These are phyloP conservation scores for Candida boidinii DNA, from an alignment of 805 yeast genomes.

Conservation along the genomic window DNA sequence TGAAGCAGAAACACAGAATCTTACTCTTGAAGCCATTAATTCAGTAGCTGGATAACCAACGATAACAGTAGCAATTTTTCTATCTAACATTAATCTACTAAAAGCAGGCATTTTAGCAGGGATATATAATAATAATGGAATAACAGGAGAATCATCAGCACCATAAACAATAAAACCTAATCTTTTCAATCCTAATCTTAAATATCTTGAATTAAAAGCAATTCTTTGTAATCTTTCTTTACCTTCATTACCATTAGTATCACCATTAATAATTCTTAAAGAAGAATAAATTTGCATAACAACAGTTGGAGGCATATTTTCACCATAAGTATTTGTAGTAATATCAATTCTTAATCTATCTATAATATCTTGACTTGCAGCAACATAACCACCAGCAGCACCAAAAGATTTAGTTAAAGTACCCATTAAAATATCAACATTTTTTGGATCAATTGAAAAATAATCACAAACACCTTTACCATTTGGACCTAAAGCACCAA, in stretches of 20 bases:
- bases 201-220: slow-evolving; percentile 91
- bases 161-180: slow-evolving; percentile 93
- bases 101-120: slow-evolving; percentile 95
- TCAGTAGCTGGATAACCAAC: slow-evolving; percentile 99
- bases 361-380: slow-evolving; percentile 62
- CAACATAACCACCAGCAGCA: slow-evolving; percentile 96
- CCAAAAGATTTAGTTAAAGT: slow-evolving; percentile 97
- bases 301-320: slow-evolving; percentile 86
- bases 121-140: slow-evolving; percentile 77
- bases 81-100: slow-evolving; percentile 69
- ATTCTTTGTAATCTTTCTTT: slow-evolving; percentile 82
- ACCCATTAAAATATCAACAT: slow-evolving; percentile 90
- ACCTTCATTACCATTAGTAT: slow-evolving; percentile 88
- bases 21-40: slow-evolving; percentile 76
- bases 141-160: slow-evolving; percentile 92
- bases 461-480: slow-evolving; percentile 96
- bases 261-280: slow-evolving; percentile 70
- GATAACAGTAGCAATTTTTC: slow-evolving; percentile 87
- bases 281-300: slow-evolving; percentile 81
- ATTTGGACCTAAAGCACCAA: slow-evolving; percentile 94
- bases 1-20: slow-evolving; percentile 89
- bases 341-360: slow-evolving; percentile 68
- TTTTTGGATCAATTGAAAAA: slow-evolving; percentile 68
- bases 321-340: slow-evolving; percentile 70
- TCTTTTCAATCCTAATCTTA: slow-evolving; percentile 83